A percentile compares a stretch with the other conserved stretches of the same genome.
phyloP scores from a whole-genome alignment of 306 rosid species.

The Lathyrus tuberosus region DNA sequence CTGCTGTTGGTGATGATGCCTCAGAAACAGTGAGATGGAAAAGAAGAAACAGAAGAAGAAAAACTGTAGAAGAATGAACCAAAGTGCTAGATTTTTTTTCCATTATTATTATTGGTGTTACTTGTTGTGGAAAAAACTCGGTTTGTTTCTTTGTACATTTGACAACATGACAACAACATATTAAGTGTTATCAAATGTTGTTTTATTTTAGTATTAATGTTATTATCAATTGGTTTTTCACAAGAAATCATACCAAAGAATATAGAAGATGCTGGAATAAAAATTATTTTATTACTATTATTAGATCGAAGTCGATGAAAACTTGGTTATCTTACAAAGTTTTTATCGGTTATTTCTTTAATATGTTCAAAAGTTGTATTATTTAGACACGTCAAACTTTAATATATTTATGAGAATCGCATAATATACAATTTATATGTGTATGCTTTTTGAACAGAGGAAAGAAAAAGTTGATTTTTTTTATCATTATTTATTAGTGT shows the following conservation, averaged over 20 bases:
- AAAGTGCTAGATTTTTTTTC: constrained; percentile 26
- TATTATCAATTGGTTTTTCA: not conserved
- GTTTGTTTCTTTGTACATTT: not conserved
- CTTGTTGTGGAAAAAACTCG: not conserved
- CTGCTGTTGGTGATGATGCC: constrained; percentile 39
- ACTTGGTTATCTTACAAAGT: not conserved
- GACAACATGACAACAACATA: not conserved
- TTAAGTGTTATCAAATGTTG: not conserved
- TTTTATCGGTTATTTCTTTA: not conserved
- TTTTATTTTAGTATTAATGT: no score
- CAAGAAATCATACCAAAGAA: not conserved
- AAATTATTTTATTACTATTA: not conserved
- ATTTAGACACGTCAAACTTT: not conserved
- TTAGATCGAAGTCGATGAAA: constrained; percentile 6
- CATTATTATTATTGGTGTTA: constrained; percentile 1
- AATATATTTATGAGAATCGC: no score
- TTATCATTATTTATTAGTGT: no score
- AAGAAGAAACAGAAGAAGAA: constrained; percentile 33
- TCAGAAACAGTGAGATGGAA: constrained; percentile 28
- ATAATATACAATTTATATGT: no score
- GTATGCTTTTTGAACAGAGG: no score
- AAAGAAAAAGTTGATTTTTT: no score
- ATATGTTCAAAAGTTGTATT: not conserved
- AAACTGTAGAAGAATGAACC: not conserved
- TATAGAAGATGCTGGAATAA: not conserved